Evolutionary conservation across 441 rosid species (phyloP), one percentile per base, ranked within the genome.

Genomic region (Populus hybrid): DNA sequence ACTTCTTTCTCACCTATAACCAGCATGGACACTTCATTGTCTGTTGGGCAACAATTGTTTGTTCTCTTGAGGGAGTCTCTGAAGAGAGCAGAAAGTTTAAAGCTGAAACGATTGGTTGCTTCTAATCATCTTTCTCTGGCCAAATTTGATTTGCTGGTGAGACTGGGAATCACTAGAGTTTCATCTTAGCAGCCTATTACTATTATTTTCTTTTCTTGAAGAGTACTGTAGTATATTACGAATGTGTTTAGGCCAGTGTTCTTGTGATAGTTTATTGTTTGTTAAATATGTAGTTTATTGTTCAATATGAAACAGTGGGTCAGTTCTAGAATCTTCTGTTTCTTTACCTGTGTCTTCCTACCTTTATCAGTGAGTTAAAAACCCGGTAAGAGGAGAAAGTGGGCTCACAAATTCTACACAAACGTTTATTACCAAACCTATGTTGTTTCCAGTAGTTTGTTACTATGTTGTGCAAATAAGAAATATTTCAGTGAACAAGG

Each of bases 101-200:
- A 87, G 78, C 81, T 96, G 88, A 92, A 90, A 82, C 86, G 90
- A 79, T 72, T 96, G 85, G 89, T 93, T 83, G 98, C 98, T 81
- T 88, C 98, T 73, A 93, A 89, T 87, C 97, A 94, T 89, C 96
- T 96, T 76, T 93, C 98, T 14, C 88, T 93, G 93, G 99, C 98
- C 64, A 94, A 92, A 82, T 94, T 96, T 86, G 91, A 93, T 82
- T 87, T 96, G 82, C 87, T 88, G 90, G 98, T 93, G 78, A 90
- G 87, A 79, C 65, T 82, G 77, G 24, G 23, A 69, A 38, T 76
- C 61, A 40, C 67, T 53, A 28, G 38, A 63, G 59, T 23, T 40
- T 67, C 14, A 11, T 42, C 50, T 76, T 56, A 14, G 68, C 28
- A 69, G 63, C 61, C 18, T 38, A 45, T 12, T 73, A 6, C 16